A percentile compares a stretch with the other conserved stretches of the same genome.
These are phyloP conservation scores for Podila minutissima DNA, from an alignment of 192 early-diverging fungal genomes.

Conservation along the genomic window DNA sequence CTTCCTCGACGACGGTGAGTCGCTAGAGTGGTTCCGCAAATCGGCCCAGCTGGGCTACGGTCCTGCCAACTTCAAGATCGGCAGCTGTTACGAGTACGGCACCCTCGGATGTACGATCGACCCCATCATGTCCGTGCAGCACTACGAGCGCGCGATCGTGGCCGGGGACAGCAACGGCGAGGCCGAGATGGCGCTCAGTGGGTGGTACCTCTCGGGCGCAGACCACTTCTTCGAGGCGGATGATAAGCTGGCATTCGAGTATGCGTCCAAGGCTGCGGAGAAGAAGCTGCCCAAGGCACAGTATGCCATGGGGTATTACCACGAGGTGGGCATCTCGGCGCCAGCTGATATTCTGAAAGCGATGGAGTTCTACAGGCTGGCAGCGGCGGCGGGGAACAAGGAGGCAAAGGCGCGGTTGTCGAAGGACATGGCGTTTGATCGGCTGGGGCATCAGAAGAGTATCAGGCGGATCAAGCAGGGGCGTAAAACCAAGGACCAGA, in stretches of 20 bases:
- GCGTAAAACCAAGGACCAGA: slow-evolving; percentile 29
- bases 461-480: slow-evolving; percentile 33
- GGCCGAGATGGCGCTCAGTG: slow-evolving; percentile 88
- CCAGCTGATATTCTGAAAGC: slow-evolving; percentile 61
- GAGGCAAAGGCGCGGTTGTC: slow-evolving; percentile 28
- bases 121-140: slow-evolving; percentile 71
- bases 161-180: slow-evolving; percentile 66
- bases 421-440: slow-evolving; percentile 18
- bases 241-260: slow-evolving; percentile 81
- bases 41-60: slow-evolving; percentile 79
- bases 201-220: slow-evolving; percentile 88
- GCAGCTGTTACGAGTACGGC: slow-evolving; percentile 82
- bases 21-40: slow-evolving; percentile 75
- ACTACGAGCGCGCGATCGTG: slow-evolving; percentile 81
- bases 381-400: slow-evolving; percentile 33
- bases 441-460: slow-evolving; percentile 22
- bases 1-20: slow-evolving; percentile 77
- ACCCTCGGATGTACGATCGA: slow-evolving; percentile 72
- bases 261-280: slow-evolving; percentile 87
- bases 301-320: slow-evolving; percentile 92
- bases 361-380: slow-evolving; percentile 40
- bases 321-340: slow-evolving; percentile 81
- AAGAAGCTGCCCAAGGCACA: slow-evolving; percentile 83
- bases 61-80: slow-evolving; percentile 83
- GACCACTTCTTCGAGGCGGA: slow-evolving; percentile 70